Percentiles rank a stretch among this genome's conserved stretches.
Conservation (phyloP, 306 rosid genomes). For the Rosa rugosa region DNA sequence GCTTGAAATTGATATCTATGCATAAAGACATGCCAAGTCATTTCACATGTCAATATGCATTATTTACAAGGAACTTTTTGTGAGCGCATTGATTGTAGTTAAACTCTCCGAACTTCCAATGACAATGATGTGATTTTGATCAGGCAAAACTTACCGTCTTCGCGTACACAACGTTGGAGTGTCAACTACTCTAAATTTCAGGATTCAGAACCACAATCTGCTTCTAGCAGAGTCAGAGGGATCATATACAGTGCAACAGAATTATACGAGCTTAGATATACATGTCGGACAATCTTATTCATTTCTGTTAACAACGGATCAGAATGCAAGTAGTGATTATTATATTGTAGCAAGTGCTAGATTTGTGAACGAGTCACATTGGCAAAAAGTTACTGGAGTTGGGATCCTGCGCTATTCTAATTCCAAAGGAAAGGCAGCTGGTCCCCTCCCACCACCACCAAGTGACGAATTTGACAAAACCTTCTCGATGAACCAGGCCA, state of each 20-base stretch:
- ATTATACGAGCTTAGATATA: slow-evolving; percentile 90
- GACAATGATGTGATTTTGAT: slow-evolving; percentile 17
- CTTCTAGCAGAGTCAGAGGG: slow-evolving; percentile 95
- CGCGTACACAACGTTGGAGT: slow-evolving; percentile 94
- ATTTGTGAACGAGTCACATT: slow-evolving; percentile 75
- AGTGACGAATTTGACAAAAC: slow-evolving; percentile 86
- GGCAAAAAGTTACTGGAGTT: slow-evolving; percentile 93
- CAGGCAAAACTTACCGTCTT: slow-evolving; percentile 90
- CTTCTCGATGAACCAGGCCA: slow-evolving; percentile 98
- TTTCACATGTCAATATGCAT: background rate
- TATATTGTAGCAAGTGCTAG: slow-evolving; percentile 94
- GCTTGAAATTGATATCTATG: background rate
- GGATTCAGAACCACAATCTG: slow-evolving; percentile 89
- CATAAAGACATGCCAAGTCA: background rate
- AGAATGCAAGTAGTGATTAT: slow-evolving; percentile 93
- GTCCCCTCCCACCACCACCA: slow-evolving; percentile 79
- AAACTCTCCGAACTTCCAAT: slow-evolving; percentile 8
- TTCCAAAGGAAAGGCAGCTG: slow-evolving; percentile 91
- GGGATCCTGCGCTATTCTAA: slow-evolving; percentile 81
- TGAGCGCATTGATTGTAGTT: background rate
- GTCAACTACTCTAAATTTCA: slow-evolving; percentile 87
- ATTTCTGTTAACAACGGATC: slow-evolving; percentile 78
- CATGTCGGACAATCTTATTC: slow-evolving; percentile 98
- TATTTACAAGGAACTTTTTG: background rate
- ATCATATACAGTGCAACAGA: slow-evolving; percentile 90